Evolutionary conservation across 1,284 basidiomycete species (phyloP).

Genomic region (Kwoniella shivajii): DNA sequence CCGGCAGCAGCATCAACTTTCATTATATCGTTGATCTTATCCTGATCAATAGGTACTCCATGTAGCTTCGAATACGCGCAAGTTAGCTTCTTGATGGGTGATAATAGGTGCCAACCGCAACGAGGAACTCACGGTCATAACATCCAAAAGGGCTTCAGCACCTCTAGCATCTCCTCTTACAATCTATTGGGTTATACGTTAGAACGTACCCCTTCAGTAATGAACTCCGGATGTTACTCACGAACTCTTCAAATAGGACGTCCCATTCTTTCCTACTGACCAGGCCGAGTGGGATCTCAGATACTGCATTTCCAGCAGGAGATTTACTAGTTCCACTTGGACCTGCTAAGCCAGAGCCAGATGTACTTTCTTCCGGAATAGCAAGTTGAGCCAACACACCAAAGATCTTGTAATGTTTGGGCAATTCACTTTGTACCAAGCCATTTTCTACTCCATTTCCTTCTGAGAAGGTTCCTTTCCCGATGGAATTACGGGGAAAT

Average conservation of each 20-base stretch:
- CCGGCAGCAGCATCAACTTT: conserved; percentile 27
- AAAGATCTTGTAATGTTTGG: conserved; percentile 7
- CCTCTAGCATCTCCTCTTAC: conserved; percentile 1
- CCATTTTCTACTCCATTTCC: not conserved
- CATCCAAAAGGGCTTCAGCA: conserved; percentile 18
- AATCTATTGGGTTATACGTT: conserved; percentile 9
- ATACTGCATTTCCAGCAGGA: not conserved
- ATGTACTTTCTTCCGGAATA: not conserved
- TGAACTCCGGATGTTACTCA: conserved; percentile 20
- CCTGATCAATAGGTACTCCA: conserved; percentile 6
- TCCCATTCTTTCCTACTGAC: conserved; percentile 40
- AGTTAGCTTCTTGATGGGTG: not conserved
- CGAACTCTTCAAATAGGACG: conserved; percentile 43
- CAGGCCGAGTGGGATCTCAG: conserved; percentile 37
- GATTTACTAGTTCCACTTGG: conserved; percentile 21
- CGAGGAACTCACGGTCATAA: conserved; percentile 25
- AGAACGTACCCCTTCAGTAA: not conserved
- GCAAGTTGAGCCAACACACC: conserved; percentile 4
- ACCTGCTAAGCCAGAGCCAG: no score
- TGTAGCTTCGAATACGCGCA: conserved; percentile 6
- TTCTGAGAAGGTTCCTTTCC: not conserved
- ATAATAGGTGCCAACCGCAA: conserved; percentile 10
- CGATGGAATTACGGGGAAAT: no score
- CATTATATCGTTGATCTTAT: conserved; percentile 22
- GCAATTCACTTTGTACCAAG: not conserved